Base-by-base conservation (phyloP, 495 filamentous ascomycete species). In the Neurospora hispaniola region DNA sequence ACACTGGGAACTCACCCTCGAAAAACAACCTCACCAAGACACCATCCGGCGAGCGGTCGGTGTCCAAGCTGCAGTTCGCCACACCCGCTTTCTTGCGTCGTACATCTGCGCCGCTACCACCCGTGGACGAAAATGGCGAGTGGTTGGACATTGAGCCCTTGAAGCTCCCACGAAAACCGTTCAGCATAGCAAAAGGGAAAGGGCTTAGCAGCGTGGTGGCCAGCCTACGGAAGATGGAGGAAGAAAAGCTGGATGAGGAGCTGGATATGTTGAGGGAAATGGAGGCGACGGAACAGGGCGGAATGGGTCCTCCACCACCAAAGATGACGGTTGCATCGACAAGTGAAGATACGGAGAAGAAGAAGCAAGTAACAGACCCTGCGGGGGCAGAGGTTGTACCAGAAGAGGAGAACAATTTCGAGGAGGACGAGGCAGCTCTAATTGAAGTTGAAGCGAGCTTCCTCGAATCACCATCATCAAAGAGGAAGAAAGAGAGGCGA, bases 11-110 rank as follows among this genome's bases (percentile, higher is more conserved):
- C 70, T 16, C 80, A 78, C 62, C 79, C 62, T 41, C 76, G 72
- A 69, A 79, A 73, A 54, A 88, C 86, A 4, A 85, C 88, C 48
- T 74, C 78, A 39, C 18, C 74, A 4, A 85, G 76, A 44, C 76
- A 69, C 59, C 70, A 8, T 46, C 74, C 41, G 41, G 72, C 39
- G 69, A 59, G 10, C 35, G 38, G 46, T 84, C 85, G 4, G 78
- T 82, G n/a, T 84, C 84, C 18, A 88, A 86, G 54, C 75, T 86
- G 20, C 81, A 85, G 31, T 85, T 89, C 66, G 80, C 86, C 0
- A 97, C 94, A 0, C 94, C 94, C 0, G 84, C 90, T 2, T 97
- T 96, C 77, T 82, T 97, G 14, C 86, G 92, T 27, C 85, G 94
- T 69, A 79, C 80, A 40, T 84, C 78, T 39, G 79, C 76, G 14